Evolutionary conservation across 2,329 filamentous ascomycete species (phyloP), one percentile per base, ranked within the genome.

Genomic region (Xenoacremonium recifei): DNA sequence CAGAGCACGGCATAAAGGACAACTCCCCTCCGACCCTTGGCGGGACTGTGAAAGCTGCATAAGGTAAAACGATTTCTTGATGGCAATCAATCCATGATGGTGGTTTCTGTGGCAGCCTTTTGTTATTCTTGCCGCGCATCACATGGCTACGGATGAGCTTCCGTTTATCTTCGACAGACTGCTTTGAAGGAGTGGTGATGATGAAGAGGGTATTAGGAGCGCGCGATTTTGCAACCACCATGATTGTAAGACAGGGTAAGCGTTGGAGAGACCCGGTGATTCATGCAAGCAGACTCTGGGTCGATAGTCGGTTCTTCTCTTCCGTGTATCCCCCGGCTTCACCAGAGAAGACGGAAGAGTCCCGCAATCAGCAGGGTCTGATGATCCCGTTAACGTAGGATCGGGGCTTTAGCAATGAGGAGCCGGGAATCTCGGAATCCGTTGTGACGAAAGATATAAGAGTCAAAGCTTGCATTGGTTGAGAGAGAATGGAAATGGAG

Each of bases 91-190:
- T n/a, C n/a, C n/a, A n/a, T n/a, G n/a, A n/a, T n/a, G n/a, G n/a
- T n/a, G n/a, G n/a, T n/a, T n/a, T n/a, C n/a, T n/a, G n/a, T n/a
- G n/a, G n/a, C n/a, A n/a, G n/a, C n/a, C n/a, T n/a, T n/a, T n/a
- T n/a, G n/a, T n/a, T 50, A 21, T 60, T 60, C 36, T 58, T 59
- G 3, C 53, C 56, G 12, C 54, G 53, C 57, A 60, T 60, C 9
- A 58, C 55, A 55, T 60, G 53, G 42, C 57, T 57, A 30, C 57
- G 55, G 29, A 60, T 60, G 13, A 50, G 35, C 36, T 47, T 52
- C 36, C 54, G 54, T 3, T 53, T 58, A 6, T 29, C 45, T 34
- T 37, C 21, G 19, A 48, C 41, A 5, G 55, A 52, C 39, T 58
- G 53, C 6, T 49, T 46, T 33, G 52, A 42, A 3, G 54, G 40